Conservation (phyloP, 352 stramenopile species). For the Phytophthora colocasiae region DNA sequence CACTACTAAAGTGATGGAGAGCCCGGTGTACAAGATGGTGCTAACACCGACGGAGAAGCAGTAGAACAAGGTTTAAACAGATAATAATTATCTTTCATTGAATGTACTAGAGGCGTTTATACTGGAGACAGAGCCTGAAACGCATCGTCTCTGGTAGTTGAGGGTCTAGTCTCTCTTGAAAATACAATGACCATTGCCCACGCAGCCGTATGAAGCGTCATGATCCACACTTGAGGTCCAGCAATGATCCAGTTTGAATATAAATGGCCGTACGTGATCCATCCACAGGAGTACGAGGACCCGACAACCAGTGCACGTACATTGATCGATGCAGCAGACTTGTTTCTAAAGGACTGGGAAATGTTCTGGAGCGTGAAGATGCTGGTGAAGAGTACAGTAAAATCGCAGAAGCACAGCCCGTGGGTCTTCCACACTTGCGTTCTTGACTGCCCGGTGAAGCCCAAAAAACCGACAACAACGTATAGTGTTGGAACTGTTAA, state of each 20-base stretch:
- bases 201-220: background rate
- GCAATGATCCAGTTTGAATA: background rate
- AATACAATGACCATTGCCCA: background rate
- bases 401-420: background rate
- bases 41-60: background rate
- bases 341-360: background rate
- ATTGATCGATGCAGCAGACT: background rate
- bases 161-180: background rate
- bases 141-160: background rate
- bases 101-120: too few species aligned
- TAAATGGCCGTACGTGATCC: background rate
- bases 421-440: background rate
- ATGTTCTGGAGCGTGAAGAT: background rate
- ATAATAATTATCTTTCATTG: too few species aligned
- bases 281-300: background rate
- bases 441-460: background rate
- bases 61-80: too few species aligned
- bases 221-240: background rate
- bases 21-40: constrained; percentile 18
- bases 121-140: too few species aligned
- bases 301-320: background rate
- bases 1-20: background rate
- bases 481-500: background rate
- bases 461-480: background rate
- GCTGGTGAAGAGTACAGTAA: background rate